Evolutionary conservation across 306 rosid species (phyloP).

Genomic region (Senna tora): DNA sequence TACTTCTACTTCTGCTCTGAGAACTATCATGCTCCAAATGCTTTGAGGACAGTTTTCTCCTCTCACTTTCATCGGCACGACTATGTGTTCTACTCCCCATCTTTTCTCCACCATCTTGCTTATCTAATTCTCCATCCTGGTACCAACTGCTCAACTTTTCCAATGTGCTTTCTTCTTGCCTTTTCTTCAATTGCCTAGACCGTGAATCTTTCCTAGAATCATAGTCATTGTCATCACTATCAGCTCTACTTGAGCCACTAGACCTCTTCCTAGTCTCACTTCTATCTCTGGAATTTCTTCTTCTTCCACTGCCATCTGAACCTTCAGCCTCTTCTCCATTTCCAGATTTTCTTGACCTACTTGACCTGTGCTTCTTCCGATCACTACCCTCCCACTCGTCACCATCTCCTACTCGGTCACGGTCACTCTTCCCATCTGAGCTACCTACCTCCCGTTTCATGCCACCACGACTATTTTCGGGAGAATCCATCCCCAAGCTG

Average conservation of each 20-base stretch:
- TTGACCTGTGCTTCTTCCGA: slow-evolving; percentile 81
- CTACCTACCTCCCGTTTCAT: slow-evolving; percentile 52
- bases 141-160: slow-evolving; percentile 93
- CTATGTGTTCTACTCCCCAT: slow-evolving; percentile 46
- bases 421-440: slow-evolving; percentile 63
- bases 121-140: slow-evolving; percentile 89
- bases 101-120: slow-evolving; percentile 66
- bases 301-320: slow-evolving; percentile 66
- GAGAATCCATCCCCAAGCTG: slow-evolving; percentile 53
- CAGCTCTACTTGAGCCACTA: slow-evolving; percentile 63
- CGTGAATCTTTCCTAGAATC: slow-evolving; percentile 68
- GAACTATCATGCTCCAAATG: slow-evolving; percentile 58
- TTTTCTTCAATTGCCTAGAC: slow-evolving; percentile 70
- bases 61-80: slow-evolving; percentile 59
- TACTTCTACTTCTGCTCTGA: slow-evolving; percentile 55
- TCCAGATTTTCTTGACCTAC: slow-evolving; percentile 65
- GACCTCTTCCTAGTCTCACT: slow-evolving; percentile 60
- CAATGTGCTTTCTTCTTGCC: slow-evolving; percentile 89
- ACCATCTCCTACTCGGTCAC: slow-evolving; percentile 65
- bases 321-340: slow-evolving; percentile 68
- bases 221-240: slow-evolving; percentile 70
- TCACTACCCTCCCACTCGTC: slow-evolving; percentile 78
- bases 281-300: slow-evolving; percentile 60
- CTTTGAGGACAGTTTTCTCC: slow-evolving; percentile 56
- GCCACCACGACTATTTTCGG: slow-evolving; percentile 50